Evolutionary conservation across 2,329 filamentous ascomycete species (phyloP), one percentile per base, ranked within the genome.

Genomic region (Sporothrix dimorphospora): DNA sequence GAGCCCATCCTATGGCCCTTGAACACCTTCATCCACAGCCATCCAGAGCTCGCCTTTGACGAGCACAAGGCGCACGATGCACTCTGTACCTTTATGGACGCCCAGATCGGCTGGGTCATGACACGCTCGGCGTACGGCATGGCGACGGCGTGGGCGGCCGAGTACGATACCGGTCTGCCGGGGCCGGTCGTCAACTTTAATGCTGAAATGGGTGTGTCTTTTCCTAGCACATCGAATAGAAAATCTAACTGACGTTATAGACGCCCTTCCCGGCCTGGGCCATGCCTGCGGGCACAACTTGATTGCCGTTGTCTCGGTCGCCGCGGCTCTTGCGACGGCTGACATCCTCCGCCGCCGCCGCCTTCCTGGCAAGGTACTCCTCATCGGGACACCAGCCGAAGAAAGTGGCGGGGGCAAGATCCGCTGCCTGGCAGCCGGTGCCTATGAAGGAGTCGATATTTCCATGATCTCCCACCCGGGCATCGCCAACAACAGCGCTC

Each of bases 251-350:
- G n/a, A n/a, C n/a, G n/a, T 4, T 21, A 14, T 21, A 59, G 51
- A 70, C 24, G 68, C 68, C 42, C 40, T 70, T 7, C 68, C 68
- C 12, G 9, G 24, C 5, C 12, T 70, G 6, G 53, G 68, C 9
- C 68, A 70, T 30, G 68, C 68, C 1, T 70, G 68, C 5, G 68
- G 68, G 14, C 68, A 70, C 55, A 70, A 70, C 11, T 34, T 70
- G 21, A 61, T 70, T 14, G 68, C 68, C 53, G 42, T 61, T 16
- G 68, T 61, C 21, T 70, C 68, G 0, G 53, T 61, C 1, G 68
- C 53, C 19, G 53, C 68, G 24, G 68, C 51, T 14, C 27, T 70
- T 7, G 53, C 30, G 12, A 61, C 57, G 4, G 34, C 30, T 8
- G 9, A 38, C 19, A 21, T 38, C 30, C 55, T 59, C n/a, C 53